Evolutionary conservation across 805 yeast genomes (phyloP).

Genomic region (Metschnikowia hibisci): DNA sequence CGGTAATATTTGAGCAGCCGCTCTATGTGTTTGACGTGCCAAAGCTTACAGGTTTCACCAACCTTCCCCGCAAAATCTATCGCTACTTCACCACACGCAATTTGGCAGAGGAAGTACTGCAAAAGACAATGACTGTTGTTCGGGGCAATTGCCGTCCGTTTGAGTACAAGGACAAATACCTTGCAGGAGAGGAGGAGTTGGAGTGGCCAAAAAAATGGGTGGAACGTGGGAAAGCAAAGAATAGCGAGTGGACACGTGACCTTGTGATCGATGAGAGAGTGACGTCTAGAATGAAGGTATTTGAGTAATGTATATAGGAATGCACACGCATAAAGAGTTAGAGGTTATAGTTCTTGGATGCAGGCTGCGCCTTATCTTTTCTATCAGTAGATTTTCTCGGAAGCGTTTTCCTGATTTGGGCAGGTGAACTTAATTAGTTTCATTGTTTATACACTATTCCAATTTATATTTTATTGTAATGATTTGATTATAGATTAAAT

Average conservation of each 20-base stretch:
- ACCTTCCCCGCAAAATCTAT: conserved; percentile 70
- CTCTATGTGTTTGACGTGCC: conserved; percentile 72
- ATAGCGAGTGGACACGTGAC: conserved; percentile 87
- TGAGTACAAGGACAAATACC: conserved; percentile 37
- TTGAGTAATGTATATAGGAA: conserved; percentile 18
- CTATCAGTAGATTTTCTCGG: background rate
- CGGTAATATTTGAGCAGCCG: conserved; percentile 73
- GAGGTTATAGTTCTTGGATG: background rate
- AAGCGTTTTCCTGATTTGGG: no score
- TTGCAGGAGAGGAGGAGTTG: conserved; percentile 22
- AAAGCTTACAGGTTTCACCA: conserved; percentile 72
- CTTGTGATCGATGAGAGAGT: conserved; percentile 68
- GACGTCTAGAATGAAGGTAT: conserved; percentile 48
- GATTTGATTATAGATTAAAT: no score
- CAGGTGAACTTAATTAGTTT: no score
- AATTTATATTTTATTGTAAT: no score
- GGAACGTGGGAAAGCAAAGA: conserved; percentile 61
- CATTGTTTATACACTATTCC: no score
- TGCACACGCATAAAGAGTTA: background rate
- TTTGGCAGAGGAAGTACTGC: conserved; percentile 65
- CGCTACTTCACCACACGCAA: conserved; percentile 72
- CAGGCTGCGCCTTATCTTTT: conserved; percentile 2
- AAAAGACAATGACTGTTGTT: conserved; percentile 50
- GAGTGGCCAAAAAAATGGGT: conserved; percentile 57
- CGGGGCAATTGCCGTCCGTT: conserved; percentile 54